Percentiles rank a stretch among this genome's conserved stretches.
Conservation (phyloP, 352 stramenopile genomes). For the Globisporangium spinosum region DNA sequence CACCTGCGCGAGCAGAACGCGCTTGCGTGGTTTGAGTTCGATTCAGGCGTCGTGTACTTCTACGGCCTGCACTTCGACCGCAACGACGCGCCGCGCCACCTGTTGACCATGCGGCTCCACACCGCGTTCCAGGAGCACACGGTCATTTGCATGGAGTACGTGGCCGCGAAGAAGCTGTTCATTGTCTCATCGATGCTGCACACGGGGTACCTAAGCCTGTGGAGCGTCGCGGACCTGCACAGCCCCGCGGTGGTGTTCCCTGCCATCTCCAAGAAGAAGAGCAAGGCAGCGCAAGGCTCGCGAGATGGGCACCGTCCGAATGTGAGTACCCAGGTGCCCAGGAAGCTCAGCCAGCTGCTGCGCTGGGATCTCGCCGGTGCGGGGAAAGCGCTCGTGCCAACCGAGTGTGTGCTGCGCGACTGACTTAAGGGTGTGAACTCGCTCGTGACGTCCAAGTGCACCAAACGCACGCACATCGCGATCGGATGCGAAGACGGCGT, state of each 20-base stretch:
- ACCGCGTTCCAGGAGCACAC: conserved; percentile 73
- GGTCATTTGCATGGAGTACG: conserved; percentile 54
- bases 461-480: conserved; percentile 49
- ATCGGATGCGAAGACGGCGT: conserved; percentile 55
- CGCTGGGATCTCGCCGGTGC: conserved; percentile 42
- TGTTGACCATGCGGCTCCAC: conserved; percentile 65
- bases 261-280: conserved; percentile 19
- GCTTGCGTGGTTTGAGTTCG: conserved; percentile 65
- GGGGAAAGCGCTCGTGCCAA: conserved; percentile 19
- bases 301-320: conserved; percentile 34
- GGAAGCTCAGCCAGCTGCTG: conserved; percentile 52
- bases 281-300: not conserved
- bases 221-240: conserved; percentile 46
- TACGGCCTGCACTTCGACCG: conserved; percentile 61
- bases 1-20: conserved; percentile 45
- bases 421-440: conserved; percentile 51
- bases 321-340: conserved; percentile 27
- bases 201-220: conserved; percentile 54
- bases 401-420: conserved; percentile 28
- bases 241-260: conserved; percentile 54
- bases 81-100: conserved; percentile 54
- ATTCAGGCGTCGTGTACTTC: conserved; percentile 64
- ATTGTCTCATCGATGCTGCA: conserved; percentile 56
- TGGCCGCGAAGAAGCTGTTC: conserved; percentile 37
- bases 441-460: conserved; percentile 39